phyloP scores from a whole-genome alignment of 1,139 yeast species.

The Debaryomyces coudertii region DNA sequence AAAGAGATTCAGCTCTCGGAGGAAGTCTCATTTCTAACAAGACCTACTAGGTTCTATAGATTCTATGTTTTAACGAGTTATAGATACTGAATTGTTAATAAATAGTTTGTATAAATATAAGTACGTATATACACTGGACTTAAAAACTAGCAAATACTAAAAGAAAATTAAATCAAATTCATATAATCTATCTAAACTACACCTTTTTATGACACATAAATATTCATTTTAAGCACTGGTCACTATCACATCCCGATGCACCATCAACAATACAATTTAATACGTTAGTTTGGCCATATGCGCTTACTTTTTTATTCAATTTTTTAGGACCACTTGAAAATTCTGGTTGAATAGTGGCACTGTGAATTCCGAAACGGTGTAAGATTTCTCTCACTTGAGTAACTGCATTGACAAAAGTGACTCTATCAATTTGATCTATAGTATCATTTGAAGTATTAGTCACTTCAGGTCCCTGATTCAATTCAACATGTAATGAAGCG shows the following conservation, averaged over 20 bases:
- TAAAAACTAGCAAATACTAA: not conserved
- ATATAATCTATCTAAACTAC: not conserved
- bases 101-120: not conserved
- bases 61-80: not conserved
- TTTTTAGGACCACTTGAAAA: constrained; percentile 29
- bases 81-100: not conserved
- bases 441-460: constrained; percentile 31
- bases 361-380: constrained; percentile 84
- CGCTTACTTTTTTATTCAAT: constrained; percentile 21
- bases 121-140: not conserved
- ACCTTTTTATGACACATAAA: not conserved
- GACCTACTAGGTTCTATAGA: not conserved
- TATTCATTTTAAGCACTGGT: constrained; percentile 24
- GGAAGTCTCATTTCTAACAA: not conserved
- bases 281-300: constrained; percentile 39
- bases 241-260: constrained; percentile 40
- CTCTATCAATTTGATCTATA: constrained; percentile 37
- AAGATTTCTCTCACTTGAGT: constrained; percentile 75
- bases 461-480: constrained; percentile 43
- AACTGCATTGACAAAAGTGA: constrained; percentile 69
- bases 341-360: constrained; percentile 96
- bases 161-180: not conserved
- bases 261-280: constrained; percentile 39
- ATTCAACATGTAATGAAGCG: constrained; percentile 87
- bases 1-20: not conserved